Conservation (phyloP, 371 early-diverging fungal species). For the Capniomyces stellatus region DNA sequence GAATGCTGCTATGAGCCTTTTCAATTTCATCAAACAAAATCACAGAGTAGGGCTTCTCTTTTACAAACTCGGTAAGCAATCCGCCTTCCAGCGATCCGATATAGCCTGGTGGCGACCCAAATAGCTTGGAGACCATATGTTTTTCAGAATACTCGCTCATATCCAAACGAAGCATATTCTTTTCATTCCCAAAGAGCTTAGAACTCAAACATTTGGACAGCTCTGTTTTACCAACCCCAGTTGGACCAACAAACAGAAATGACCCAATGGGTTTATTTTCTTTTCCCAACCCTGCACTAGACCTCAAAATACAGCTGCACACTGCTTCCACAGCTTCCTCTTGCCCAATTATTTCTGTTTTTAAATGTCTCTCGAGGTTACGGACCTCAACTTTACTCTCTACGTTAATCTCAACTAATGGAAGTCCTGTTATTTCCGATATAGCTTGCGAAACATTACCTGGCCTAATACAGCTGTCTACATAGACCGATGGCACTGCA, state of each 20-base stretch:
- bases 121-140: conserved; percentile 50
- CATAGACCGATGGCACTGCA: neutral
- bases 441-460: neutral
- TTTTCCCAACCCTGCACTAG: neutral
- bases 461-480: neutral
- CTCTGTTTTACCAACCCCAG: conserved; percentile 76
- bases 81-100: conserved; percentile 69
- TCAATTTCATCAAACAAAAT: conserved; percentile 73
- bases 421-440: neutral
- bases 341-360: neutral
- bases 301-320: neutral
- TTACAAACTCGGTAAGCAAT: conserved; percentile 57
- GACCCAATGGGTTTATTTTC: neutral
- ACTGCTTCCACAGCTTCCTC: neutral
- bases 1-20: conserved; percentile 62
- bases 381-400: neutral
- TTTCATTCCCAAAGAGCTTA: conserved; percentile 63
- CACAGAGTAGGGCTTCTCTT: conserved; percentile 58
- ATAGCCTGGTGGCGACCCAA: conserved; percentile 71
- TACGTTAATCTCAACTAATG: neutral
- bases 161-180: conserved; percentile 56
- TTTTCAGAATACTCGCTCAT: conserved; percentile 71
- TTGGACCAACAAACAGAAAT: conserved; percentile 72
- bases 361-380: neutral
- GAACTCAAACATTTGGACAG: conserved; percentile 55